Evolutionary conservation across 805 yeast species (phyloP).

Genomic region (Saccharomyces paradoxus): DNA sequence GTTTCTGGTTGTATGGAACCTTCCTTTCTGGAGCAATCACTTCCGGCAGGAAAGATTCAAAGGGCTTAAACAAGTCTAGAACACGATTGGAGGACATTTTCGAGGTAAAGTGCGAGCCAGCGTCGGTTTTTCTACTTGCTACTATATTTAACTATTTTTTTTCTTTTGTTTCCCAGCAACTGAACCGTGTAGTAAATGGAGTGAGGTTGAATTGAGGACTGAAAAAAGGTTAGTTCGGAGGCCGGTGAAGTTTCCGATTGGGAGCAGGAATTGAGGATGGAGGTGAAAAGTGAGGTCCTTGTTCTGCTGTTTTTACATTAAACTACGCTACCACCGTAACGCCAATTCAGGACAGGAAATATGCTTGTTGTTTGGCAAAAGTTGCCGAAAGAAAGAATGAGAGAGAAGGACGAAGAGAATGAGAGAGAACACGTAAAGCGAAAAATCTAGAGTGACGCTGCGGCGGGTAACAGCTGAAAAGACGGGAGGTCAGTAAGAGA

Average conservation of each 20-base stretch:
- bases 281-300: neutral
- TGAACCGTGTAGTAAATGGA: neutral
- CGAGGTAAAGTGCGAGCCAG: neutral
- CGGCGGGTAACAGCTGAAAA: neutral
- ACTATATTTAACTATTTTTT: neutral
- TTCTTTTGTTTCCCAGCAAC: neutral
- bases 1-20: conserved; percentile 77
- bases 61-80: conserved; percentile 84
- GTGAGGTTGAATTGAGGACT: neutral
- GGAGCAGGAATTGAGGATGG: neutral
- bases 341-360: neutral
- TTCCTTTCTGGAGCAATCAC: conserved; percentile 85
- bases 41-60: conserved; percentile 81
- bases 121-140: neutral
- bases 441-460: neutral
- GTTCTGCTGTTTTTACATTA: neutral
- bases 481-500: neutral
- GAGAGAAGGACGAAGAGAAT: neutral
- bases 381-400: neutral
- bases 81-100: conserved; percentile 46
- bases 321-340: neutral
- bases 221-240: neutral
- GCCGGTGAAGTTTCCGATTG: neutral
- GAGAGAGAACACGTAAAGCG: neutral
- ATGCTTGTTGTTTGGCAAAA: neutral